Evolutionary conservation across 345 rosid species (phyloP), one percentile per base, ranked within the genome.

Genomic region (Linum trigynum): DNA sequence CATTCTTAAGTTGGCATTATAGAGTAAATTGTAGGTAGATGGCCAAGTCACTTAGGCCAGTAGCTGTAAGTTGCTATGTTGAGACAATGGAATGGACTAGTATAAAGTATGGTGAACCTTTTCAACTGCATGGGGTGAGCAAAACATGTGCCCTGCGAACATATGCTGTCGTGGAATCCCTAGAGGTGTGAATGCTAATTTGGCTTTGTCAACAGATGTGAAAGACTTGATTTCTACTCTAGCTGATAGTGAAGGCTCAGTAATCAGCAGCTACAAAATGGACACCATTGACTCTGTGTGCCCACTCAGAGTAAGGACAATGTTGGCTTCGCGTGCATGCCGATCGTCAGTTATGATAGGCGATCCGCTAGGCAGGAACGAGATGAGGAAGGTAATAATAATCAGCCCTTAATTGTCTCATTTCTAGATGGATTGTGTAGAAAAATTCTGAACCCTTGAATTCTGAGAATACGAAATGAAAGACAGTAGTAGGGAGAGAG

Each of bases 261-360:
- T 85, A 17, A 77, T 84, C 23, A 78, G 96, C 72, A 83, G 89
- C 74, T 94, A 90, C 84, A 90, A 68, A 80, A 75, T 65, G 72
- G 92, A 85, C 77, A 81, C 89, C 57, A 59, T 76, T 14, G 86
- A 80, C 71, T 94, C 97, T 38, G 78, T 90, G 41, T 94, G 97
- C 78, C 97, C 99, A 57, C 63, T 95, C 38, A 77, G 96, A 83
- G 99, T 94, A 53, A 96, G 90, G 55, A 82, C 90, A 41, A 90
- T 94, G 96, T 72, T 88, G 65, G 99, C 99, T 38, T 86, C 90
- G 2, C 88, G 96, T 41, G 99, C 97, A 7, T 94, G 99, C 77
- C 81, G 85, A 75, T 88, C 96, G 35, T 94, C 97, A 3, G 74
- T 94, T 59, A 85, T 73, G 97, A 81, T 94, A 35, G 99, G 97